Evolutionary conservation across 2,329 filamentous ascomycete genomes (phyloP).

Genomic region (Hymenoscyphus albidus): DNA sequence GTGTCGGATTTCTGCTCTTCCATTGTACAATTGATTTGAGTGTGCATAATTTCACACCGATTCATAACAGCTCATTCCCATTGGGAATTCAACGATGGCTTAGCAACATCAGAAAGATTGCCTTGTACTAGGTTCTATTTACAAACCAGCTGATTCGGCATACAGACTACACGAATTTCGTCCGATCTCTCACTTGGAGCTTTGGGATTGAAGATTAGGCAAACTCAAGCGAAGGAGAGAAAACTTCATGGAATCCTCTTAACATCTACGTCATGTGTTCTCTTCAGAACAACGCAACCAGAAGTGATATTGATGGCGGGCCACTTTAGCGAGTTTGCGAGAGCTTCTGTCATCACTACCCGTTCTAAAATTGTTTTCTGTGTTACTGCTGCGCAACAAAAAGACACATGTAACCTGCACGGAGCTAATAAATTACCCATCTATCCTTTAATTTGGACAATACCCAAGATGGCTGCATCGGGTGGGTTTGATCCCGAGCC

Average conservation of each 20-base stretch:
- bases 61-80: not conserved
- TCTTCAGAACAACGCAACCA: not conserved
- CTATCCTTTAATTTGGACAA: not conserved
- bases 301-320: not conserved
- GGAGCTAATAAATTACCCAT: not conserved
- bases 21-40: not conserved
- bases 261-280: not conserved
- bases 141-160: not conserved
- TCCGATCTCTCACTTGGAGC: not conserved
- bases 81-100: not conserved
- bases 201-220: not conserved
- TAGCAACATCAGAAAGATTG: not conserved
- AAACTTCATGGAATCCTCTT: not conserved
- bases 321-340: not conserved
- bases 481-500: not conserved
- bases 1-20: not conserved
- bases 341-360: not conserved
- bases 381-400: not conserved
- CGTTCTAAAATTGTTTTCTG: not conserved
- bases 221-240: not conserved
- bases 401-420: not conserved
- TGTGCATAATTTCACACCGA: not conserved
- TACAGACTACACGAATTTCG: not conserved
- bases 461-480: not conserved
- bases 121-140: not conserved